A percentile compares a stretch with the other conserved stretches of the same genome.
phyloP scores from a whole-genome alignment of 2,329 filamentous ascomycete species.

The Pseudofabraea citricarpa region DNA sequence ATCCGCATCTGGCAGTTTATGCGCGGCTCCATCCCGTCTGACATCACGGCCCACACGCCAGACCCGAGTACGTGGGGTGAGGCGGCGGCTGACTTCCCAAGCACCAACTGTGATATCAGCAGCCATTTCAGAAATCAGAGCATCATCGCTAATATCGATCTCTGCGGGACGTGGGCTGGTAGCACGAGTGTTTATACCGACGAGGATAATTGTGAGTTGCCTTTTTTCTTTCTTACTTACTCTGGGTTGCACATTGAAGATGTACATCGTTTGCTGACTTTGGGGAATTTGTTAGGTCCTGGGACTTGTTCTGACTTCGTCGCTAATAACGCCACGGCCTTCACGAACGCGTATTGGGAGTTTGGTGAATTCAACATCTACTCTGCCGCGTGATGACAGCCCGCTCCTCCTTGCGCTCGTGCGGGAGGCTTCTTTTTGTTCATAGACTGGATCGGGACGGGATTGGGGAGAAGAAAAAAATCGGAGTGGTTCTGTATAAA shows the following conservation, averaged over 20 bases:
- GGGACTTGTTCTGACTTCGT: constrained; percentile 21
- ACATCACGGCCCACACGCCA: constrained; percentile 37
- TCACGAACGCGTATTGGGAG: constrained; percentile 25
- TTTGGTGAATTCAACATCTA: constrained; percentile 24
- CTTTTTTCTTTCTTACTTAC: no score
- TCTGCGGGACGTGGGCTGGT: constrained; percentile 89
- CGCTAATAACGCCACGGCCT: constrained; percentile 23
- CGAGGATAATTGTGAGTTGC: constrained; percentile 20
- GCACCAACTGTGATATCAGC: constrained; percentile 62
- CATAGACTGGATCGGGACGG: neutral
- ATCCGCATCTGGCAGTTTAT: constrained; percentile 49
- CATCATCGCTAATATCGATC: constrained; percentile 77
- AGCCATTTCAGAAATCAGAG: constrained; percentile 66
- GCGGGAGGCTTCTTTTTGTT: neutral
- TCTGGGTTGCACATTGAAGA: no score
- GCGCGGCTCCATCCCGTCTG: constrained; percentile 36
- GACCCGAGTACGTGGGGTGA: constrained; percentile 39
- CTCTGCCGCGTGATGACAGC: constrained; percentile 5
- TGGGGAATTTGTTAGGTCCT: no score
- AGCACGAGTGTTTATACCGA: constrained; percentile 26
- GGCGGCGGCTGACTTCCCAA: constrained; percentile 42
- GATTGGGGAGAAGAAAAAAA: neutral
- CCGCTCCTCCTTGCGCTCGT: neutral
- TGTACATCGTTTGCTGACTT: no score
- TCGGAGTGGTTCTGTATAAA: neutral